Conservation (phyloP, 192 early-diverging fungal genomes). For the Coemansia guatemalensis region DNA sequence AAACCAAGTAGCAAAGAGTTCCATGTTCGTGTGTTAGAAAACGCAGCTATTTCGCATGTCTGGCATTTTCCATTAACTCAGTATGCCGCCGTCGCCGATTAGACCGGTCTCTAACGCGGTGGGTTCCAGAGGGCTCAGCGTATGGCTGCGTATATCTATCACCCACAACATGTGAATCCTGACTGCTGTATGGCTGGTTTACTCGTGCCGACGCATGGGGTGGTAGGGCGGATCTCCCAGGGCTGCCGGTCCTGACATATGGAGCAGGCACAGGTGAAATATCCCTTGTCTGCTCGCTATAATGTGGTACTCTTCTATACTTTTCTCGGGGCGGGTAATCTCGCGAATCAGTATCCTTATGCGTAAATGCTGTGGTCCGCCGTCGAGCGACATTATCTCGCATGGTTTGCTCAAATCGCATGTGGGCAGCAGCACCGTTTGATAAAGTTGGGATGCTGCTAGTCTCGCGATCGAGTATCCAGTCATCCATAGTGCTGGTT, state of each 20-base stretch:
- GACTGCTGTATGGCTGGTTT: background rate
- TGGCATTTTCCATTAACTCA: constrained; percentile 9
- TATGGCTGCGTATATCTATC: background rate
- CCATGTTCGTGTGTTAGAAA: too few relatives aligned
- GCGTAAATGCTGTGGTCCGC: constrained; percentile 2
- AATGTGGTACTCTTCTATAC: constrained; percentile 2
- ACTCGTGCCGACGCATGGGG: background rate
- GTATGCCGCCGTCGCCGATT: constrained; percentile 17
- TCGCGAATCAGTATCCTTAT: background rate
- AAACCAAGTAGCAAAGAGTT: too few relatives aligned
- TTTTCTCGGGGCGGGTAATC: constrained; percentile 6
- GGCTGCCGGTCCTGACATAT: constrained; percentile 1
- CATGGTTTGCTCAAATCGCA: background rate
- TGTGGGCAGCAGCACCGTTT: background rate
- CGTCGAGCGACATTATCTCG: constrained; percentile 1
- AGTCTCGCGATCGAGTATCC: constrained; percentile 18
- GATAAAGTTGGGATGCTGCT: background rate
- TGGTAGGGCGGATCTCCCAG: too few relatives aligned
- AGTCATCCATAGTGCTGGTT: constrained; percentile 48
- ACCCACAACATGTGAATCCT: background rate
- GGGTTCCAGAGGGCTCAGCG: constrained; percentile 6
- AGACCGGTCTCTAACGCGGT: constrained; percentile 15
- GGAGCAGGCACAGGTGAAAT: constrained; percentile 6
- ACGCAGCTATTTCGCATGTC: constrained; percentile 2
- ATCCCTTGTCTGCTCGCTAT: background rate